Percentiles rank a stretch among this genome's conserved stretches.
Evolutionary conservation across 2,329 filamentous ascomycete species (phyloP).

Genomic region (Fusarium clavum): DNA sequence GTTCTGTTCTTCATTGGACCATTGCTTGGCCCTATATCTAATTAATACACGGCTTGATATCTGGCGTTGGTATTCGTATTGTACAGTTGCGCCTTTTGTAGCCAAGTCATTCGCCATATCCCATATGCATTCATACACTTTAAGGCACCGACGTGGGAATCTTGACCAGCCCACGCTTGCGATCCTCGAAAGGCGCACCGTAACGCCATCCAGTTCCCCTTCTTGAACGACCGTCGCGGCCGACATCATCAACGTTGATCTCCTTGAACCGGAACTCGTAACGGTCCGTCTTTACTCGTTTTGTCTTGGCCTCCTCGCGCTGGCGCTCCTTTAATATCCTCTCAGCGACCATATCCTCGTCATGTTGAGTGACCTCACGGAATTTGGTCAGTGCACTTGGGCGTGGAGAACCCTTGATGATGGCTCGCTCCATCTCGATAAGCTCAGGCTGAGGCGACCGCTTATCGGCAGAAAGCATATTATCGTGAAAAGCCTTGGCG

Average conservation of each 20-base stretch:
- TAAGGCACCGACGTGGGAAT: constrained; percentile 72
- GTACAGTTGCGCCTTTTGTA: constrained; percentile 42
- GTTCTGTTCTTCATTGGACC: constrained; percentile 15
- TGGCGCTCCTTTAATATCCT: constrained; percentile 49
- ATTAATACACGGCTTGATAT: constrained; percentile 42
- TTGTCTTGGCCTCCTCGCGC: constrained; percentile 56
- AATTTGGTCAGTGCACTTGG: constrained; percentile 57
- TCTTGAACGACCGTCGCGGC: constrained; percentile 63
- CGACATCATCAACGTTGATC: constrained; percentile 67
- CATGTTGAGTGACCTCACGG: constrained; percentile 56
- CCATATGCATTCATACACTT: constrained; percentile 43
- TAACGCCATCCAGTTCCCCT: constrained; percentile 71
- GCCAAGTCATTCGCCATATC: constrained; percentile 14
- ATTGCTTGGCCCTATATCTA: constrained; percentile 24
- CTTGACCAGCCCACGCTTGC: constrained; percentile 73
- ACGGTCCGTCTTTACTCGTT: constrained; percentile 61
- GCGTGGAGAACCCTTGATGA: constrained; percentile 52
- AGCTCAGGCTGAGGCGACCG: constrained; percentile 73
- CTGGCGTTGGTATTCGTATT: constrained; percentile 43
- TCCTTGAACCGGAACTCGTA: constrained; percentile 74
- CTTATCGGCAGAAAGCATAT: constrained; percentile 69
- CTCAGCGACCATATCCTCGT: constrained; percentile 55
- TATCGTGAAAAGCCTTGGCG: constrained; percentile 71
- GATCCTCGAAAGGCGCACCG: constrained; percentile 71
- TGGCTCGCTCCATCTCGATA: constrained; percentile 64